Evolutionary conservation across 192 early-diverging fungal species (phyloP).

Genomic region (Coemansia asiatica): DNA sequence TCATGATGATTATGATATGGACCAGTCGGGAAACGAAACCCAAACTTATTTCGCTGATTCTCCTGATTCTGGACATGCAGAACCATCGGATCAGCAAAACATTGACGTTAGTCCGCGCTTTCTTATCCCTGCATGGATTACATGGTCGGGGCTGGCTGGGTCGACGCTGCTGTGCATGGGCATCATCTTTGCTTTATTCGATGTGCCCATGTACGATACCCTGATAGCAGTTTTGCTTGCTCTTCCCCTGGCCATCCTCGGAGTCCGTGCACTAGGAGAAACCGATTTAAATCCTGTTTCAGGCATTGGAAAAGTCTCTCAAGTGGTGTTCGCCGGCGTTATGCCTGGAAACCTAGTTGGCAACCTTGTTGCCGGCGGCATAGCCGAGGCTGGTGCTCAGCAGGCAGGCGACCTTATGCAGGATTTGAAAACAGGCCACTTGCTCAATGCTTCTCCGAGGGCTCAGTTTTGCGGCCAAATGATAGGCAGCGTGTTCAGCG

Average conservation of each 20-base stretch:
- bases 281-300: constrained; percentile 83
- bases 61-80: background rate
- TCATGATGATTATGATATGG: background rate
- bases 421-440: constrained; percentile 85
- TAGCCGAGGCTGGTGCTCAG: constrained; percentile 74
- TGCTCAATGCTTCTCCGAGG: constrained; percentile 77
- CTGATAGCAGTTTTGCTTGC: constrained; percentile 71
- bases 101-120: constrained; percentile 47
- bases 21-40: background rate
- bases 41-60: background rate
- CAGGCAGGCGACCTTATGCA: constrained; percentile 76
- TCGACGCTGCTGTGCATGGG: constrained; percentile 64
- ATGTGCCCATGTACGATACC: constrained; percentile 66
- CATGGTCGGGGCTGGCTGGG: constrained; percentile 63
- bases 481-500: constrained; percentile 73
- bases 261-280: constrained; percentile 77
- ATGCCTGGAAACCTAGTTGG: constrained; percentile 69
- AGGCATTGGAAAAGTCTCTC: constrained; percentile 82
- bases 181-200: constrained; percentile 66
- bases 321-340: constrained; percentile 78
- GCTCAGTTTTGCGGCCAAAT: constrained; percentile 84
- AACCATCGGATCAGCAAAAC: background rate
- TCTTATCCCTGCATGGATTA: constrained; percentile 64
- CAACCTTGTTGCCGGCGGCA: constrained; percentile 76
- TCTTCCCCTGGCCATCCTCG: constrained; percentile 73